Evolutionary conservation across 139 green algal species (phyloP), one percentile per base, ranked within the genome.

Genomic region (Tetratostichococcus sp.): DNA sequence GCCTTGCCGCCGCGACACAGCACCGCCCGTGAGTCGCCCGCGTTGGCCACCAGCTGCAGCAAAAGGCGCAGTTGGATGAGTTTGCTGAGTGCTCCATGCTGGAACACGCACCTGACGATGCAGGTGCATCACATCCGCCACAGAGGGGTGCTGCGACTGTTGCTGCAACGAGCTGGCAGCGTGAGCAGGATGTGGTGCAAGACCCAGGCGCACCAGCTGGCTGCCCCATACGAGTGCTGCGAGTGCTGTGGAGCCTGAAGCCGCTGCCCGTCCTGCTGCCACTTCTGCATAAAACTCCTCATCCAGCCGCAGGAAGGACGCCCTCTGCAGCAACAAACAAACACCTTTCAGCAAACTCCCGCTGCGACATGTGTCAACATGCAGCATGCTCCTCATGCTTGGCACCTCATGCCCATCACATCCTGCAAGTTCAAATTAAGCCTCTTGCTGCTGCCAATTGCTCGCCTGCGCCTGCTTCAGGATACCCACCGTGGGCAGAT

Each of bases 11-110:
- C 69, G 31, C 88, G 80, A 34, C 73, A 86, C 23, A 95, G 72
- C 31, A 95, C 90, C 8, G 86, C 86, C 16, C 90, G 80, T 67
- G 79, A 87, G 79, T 95, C 90, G n/a, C 90, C 90, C 22, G 91
- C 86, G 65, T 95, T 92, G 4, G 90, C 90, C 28, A 94, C 81
- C 8, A 91, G 32, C 43, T 62, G 50, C 50, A 17, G 17, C 11
- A 50, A 6, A 11, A 50, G 8, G 39, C 11, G 39, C 39, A 21
- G 8, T 21, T 50, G 39, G 39, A 11, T 50, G 39, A 62, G 19
- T 62, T 50, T 50, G 39, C 39, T 50, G 39, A 6, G 11, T 50
- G 8, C 11, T 6, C 39, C 39, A n/a, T n/a, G n/a, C n/a, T n/a
- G n/a, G n/a, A n/a, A n/a, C n/a, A n/a, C n/a, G n/a, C n/a, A n/a